Percentiles rank a stretch among this genome's conserved stretches.
Evolutionary conservation across 345 rosid genomes (phyloP).

Genomic region (Syzygium aromaticum): DNA sequence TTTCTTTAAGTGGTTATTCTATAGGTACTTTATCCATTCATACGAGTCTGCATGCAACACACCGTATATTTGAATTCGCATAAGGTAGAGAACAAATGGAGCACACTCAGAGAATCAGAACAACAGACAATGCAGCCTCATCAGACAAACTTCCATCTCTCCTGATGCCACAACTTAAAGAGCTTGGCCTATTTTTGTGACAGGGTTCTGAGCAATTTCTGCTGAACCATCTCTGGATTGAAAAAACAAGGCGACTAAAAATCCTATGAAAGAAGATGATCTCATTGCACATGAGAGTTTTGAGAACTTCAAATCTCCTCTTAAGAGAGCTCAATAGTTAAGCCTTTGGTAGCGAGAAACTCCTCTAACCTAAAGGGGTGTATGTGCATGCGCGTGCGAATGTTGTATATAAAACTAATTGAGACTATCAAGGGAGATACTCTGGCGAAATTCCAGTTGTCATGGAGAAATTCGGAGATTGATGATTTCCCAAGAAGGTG

Average conservation of each 20-base stretch:
- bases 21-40: neutral
- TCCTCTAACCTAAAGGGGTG: neutral
- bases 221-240: neutral
- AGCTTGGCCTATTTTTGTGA: neutral
- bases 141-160: neutral
- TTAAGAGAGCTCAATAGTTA: neutral
- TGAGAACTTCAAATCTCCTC: neutral
- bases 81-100: neutral
- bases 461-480: neutral
- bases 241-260: neutral
- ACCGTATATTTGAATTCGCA: neutral
- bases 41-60: neutral
- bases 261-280: neutral
- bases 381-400: no score
- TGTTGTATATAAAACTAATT: neutral
- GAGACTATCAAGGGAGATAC: neutral
- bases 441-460: neutral
- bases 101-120: neutral
- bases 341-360: neutral
- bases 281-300: neutral
- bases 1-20: neutral
- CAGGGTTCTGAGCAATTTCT: neutral
- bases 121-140: neutral
- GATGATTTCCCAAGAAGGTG: neutral
- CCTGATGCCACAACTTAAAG: neutral